Evolutionary conservation across 805 yeast species (phyloP).

Genomic region (Kodamaea kakaduensis): DNA sequence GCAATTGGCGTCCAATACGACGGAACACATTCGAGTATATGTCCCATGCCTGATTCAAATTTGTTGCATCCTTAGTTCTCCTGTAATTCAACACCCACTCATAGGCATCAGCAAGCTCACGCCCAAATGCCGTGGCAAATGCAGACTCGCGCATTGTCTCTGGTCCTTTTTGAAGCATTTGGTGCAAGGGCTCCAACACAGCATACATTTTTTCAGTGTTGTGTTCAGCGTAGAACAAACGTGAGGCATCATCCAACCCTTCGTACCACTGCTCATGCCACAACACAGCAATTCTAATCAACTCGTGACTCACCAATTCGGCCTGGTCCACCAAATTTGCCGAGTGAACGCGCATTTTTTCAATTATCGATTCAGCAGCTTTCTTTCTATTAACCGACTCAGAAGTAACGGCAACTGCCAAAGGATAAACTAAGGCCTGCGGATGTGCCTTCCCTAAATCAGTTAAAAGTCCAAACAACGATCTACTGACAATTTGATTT

Average conservation of each 20-base stretch:
- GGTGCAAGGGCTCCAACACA: constrained; percentile 84
- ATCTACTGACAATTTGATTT: constrained; percentile 73
- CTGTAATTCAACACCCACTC: constrained; percentile 90
- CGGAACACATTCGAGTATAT: constrained; percentile 91
- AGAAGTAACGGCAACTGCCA: constrained; percentile 93
- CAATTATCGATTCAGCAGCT: constrained; percentile 89
- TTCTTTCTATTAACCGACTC: constrained; percentile 85
- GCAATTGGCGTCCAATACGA: constrained; percentile 82
- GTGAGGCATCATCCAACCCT: constrained; percentile 93
- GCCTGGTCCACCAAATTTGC: constrained; percentile 85
- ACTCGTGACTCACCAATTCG: constrained; percentile 87
- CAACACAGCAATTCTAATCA: constrained; percentile 89
- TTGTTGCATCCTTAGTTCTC: constrained; percentile 79
- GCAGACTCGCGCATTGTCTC: constrained; percentile 91
- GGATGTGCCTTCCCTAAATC: constrained; percentile 95
- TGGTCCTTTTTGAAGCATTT: constrained; percentile 79
- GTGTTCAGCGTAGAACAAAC: constrained; percentile 89
- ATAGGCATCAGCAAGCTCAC: constrained; percentile 87
- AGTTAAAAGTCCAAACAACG: constrained; percentile 73
- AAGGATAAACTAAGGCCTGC: constrained; percentile 91
- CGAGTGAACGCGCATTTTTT: constrained; percentile 87
- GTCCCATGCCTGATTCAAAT: constrained; percentile 97
- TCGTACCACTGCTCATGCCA: constrained; percentile 99
- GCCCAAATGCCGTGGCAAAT: constrained; percentile 88
- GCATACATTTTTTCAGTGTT: constrained; percentile 93